Base-by-base conservation (phyloP, 306 rosid species). In the Astragalus glycyphyllos region DNA sequence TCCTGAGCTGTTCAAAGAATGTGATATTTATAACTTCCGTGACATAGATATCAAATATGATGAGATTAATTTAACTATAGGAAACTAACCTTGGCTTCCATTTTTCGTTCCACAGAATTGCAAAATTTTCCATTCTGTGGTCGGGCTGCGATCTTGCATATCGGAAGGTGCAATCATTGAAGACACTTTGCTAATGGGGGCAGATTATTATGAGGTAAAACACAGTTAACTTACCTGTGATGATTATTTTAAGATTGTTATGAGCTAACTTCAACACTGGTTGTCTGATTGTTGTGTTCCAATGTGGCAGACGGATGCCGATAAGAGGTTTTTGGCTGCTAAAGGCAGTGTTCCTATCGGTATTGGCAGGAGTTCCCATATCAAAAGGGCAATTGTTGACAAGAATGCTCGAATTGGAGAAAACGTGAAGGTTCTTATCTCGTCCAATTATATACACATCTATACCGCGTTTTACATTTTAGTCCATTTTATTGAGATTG, bases 351-450 rank as follows among this genome's bases (percentile, higher is more conserved):
- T 89, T 65, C 92, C 99, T 47, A 91, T 94, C 26, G 99, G 99
- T 66, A 95, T 95, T 29, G 97, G 99, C 66, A 87, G 53, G 82
- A 87, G 77, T 77, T 87, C 96, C 48, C 99, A 95, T 81, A 83
- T 95, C 83, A 95, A 81, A 84, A 89, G 96, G 86, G 99, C 99
- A 50, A 95, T 95, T 67, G 90, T 95, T 13, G 97, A 95, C 86
- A 95, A 95, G 84, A 95, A 95, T 81, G 99, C 97, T 66, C 89
- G 99, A 70, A 82, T 95, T 58, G 99, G 99, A 15, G 96, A 91
- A 31, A 69, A 87, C 38, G 97, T 95, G 46, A 87, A 91, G 99
- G 99, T 95, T 13, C 67, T 37, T 6, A 55, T 58, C 14, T 41
- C 9, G 29, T 54, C 64, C 64, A 26, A 44, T 7, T 44, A 60